Evolutionary conservation across 2,329 filamentous ascomycete species (phyloP), one percentile per base, ranked within the genome.

Genomic region (Proliferodiscus dingleyae): DNA sequence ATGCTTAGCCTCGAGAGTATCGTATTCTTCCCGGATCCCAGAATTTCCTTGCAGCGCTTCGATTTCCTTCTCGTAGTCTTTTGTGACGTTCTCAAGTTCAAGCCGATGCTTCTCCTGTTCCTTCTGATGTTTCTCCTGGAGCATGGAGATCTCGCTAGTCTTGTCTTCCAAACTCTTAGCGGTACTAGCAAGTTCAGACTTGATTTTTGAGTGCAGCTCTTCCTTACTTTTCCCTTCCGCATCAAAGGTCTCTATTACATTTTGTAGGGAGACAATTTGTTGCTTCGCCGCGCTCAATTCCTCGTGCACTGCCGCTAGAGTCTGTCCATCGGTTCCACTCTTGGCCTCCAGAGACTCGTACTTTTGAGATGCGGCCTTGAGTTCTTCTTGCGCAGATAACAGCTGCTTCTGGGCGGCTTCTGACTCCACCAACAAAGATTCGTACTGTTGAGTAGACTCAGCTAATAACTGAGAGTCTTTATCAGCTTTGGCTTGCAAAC

Each of bases 61-160:
- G 43, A 84, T 82, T 61, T 83, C 79, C n/a, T 73, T 71, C 60
- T 83, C 75, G 53, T 81, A 81, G 53, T 83, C 79, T 51, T 76
- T 68, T 1, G 78, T 78, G 44, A 83, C 63, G 49, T 72, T 73
- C 61, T 76, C 70, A 53, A 84, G 69, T 58, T 79, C 76, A 53
- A 75, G 71, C 50, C 77, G 71, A 58, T 83, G 77, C 24, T 75
- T 72, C 39, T 70, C 63, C 62, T 79, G 74, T 49, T 49, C 46
- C 53, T 75, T 71, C 49, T 77, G 71, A 57, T 83, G 77, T 28
- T 75, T 72, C 40, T 69, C 62, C 62, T 79, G 73, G 49, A 81
- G 63, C 58, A 72, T 72, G 11, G 71, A 64, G 19, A 63, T 60
- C 39, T 64, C 61, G 32, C 57, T 54, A 10, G 50, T 52, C 47